Conservation (phyloP, 768 basidiomycete species). For the Boletus reticuloceps region DNA sequence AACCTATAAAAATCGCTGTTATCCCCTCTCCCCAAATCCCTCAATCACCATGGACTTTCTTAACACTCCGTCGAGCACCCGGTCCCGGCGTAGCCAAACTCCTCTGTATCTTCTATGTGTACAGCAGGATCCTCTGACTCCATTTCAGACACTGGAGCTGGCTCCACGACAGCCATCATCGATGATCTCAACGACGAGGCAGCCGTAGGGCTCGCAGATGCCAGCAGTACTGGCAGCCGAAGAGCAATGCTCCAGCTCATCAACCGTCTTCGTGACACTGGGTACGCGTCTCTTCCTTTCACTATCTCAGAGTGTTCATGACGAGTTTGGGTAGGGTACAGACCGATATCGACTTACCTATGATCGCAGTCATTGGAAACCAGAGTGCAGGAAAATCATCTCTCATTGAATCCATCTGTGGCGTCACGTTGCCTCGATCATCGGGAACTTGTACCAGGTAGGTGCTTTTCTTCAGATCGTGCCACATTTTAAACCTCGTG, state of each 20-base stretch:
- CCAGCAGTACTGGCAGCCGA: conserved; percentile 39
- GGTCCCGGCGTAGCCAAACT: background rate
- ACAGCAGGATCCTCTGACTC: background rate
- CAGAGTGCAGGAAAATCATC: conserved; percentile 80
- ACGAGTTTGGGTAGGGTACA: conserved; percentile 46
- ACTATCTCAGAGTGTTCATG: background rate
- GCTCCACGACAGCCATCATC: background rate
- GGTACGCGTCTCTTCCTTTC: conserved; percentile 36
- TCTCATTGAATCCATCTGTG: conserved; percentile 73
- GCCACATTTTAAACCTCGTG: background rate
- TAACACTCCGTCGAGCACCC: background rate
- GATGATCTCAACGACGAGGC: background rate
- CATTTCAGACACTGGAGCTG: background rate
- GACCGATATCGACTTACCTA: conserved; percentile 67
- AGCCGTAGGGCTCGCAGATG: conserved; percentile 53
- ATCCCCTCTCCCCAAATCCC: background rate
- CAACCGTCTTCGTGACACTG: conserved; percentile 59
- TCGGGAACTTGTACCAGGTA: conserved; percentile 78
- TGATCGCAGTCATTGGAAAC: conserved; percentile 69
- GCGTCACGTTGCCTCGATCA: conserved; percentile 65
- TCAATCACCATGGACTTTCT: background rate
- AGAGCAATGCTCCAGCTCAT: conserved; percentile 56
- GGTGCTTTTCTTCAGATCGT: background rate
- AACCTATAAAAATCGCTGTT: conserved; percentile 11
- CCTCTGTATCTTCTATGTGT: background rate